Evolutionary conservation across 441 rosid species (phyloP).

Genomic region (Euphorbia celastroides): DNA sequence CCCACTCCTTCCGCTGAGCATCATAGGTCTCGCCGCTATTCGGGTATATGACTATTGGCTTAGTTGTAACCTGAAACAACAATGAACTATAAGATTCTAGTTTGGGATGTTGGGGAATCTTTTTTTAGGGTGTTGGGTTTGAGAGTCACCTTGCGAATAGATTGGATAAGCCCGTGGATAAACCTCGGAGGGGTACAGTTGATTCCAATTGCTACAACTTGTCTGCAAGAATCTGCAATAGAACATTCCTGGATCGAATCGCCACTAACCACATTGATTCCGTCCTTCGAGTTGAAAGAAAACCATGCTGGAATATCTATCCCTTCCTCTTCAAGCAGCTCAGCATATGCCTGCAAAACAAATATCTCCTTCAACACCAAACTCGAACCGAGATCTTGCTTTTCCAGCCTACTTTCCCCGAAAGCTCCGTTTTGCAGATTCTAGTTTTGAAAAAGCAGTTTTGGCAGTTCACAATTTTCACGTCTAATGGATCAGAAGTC

Average conservation of each 20-base stretch:
- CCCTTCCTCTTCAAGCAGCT: slow-evolving; percentile 65
- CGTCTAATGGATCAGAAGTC: too few relatives aligned
- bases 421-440: too few relatives aligned
- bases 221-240: slow-evolving; percentile 62
- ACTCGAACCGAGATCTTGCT: too few relatives aligned
- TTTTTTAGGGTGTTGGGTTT: too few relatives aligned
- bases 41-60: slow-evolving; percentile 79
- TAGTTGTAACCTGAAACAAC: too few relatives aligned
- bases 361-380: too few relatives aligned
- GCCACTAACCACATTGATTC: slow-evolving; percentile 71
- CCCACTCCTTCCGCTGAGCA: slow-evolving; percentile 67
- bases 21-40: slow-evolving; percentile 87
- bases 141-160: slow-evolving; percentile 63
- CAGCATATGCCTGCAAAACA: slow-evolving; percentile 56
- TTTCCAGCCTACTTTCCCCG: too few relatives aligned
- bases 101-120: too few relatives aligned
- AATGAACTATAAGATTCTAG: too few relatives aligned
- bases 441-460: too few relatives aligned
- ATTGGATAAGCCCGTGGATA: slow-evolving; percentile 51
- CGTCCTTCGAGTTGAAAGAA: slow-evolving; percentile 82
- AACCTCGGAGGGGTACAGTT: slow-evolving; percentile 92
- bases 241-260: slow-evolving; percentile 68
- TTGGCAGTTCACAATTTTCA: too few relatives aligned
- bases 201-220: slow-evolving; percentile 77
- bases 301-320: slow-evolving; percentile 78